phyloP scores from a whole-genome alignment of 352 stramenopile species.

The Globisporangium paddicum region DNA sequence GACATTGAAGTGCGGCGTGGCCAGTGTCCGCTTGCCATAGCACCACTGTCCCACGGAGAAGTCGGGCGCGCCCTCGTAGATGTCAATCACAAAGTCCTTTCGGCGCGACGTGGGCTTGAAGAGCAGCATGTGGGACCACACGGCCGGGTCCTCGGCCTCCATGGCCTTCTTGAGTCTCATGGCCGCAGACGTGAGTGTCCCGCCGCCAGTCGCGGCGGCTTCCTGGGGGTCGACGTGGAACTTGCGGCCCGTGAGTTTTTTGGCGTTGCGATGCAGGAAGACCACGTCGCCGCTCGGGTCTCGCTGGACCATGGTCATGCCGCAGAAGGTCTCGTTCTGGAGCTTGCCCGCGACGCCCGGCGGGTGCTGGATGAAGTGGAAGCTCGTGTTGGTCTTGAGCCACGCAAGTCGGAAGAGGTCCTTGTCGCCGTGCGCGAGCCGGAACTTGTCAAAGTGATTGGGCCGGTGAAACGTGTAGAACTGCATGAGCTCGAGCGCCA shows the following conservation, averaged over 20 bases:
- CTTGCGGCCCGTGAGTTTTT: conserved; percentile 32
- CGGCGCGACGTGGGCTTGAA: conserved; percentile 45
- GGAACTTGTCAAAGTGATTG: conserved; percentile 33
- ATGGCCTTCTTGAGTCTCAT: conserved; percentile 1
- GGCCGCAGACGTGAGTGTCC: neutral
- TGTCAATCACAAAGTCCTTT: conserved; percentile 47
- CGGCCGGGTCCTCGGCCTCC: conserved; percentile 33
- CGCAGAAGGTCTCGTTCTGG: conserved; percentile 38
- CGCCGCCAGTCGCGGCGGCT: no score
- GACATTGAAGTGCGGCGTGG: conserved; percentile 29
- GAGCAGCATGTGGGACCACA: conserved; percentile 64
- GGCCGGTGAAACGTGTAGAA: conserved; percentile 45
- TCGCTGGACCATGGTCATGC: conserved; percentile 45
- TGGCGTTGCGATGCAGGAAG: conserved; percentile 51
- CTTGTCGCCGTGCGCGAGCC: conserved; percentile 47
- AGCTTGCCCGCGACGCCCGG: conserved; percentile 33
- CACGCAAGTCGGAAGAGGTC: conserved; percentile 56
- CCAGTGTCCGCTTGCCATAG: conserved; percentile 35
- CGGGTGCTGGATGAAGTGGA: conserved; percentile 49
- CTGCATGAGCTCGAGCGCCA: conserved; percentile 28
- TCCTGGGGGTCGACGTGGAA: conserved; percentile 4
- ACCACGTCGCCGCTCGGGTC: conserved; percentile 25
- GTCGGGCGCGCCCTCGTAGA: conserved; percentile 27
- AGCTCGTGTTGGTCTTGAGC: conserved; percentile 38
- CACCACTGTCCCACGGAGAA: conserved; percentile 49